Conservation (phyloP, 257 asterid species). For the Salvia miltiorrhiza region DNA sequence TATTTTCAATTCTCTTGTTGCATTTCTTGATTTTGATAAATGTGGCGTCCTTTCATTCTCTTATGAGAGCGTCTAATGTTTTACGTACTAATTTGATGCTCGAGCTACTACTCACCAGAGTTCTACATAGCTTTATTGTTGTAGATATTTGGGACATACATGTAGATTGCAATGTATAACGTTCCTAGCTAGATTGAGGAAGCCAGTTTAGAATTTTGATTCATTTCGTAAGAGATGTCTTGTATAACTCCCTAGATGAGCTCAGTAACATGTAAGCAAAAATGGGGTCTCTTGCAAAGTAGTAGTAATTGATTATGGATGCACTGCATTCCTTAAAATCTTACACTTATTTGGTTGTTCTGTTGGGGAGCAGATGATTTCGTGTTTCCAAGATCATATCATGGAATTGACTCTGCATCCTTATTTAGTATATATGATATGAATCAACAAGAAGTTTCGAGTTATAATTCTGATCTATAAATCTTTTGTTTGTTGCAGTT, state of each 20-base stretch:
- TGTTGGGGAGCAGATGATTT: background rate
- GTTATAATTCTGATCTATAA: conserved; percentile 7
- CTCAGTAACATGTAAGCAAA: background rate
- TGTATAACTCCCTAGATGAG: background rate
- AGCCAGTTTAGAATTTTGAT: background rate
- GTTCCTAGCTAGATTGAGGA: background rate
- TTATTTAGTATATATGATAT: background rate
- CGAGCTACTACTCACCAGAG: background rate
- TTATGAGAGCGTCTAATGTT: background rate
- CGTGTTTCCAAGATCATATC: background rate
- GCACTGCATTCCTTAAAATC: no score
- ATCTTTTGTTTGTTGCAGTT: conserved; percentile 24
- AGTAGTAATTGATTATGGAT: no score
- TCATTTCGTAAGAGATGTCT: background rate
- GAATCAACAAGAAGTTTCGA: background rate
- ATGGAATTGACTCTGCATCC: background rate
- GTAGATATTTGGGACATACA: background rate
- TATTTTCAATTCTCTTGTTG: background rate
- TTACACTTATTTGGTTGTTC: background rate
- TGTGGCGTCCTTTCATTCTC: background rate
- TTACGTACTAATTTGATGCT: background rate
- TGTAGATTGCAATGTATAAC: background rate
- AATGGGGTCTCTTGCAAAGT: no score
- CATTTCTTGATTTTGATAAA: background rate
- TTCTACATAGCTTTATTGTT: background rate